phyloP scores from a whole-genome alignment of 768 basidiomycete species.

The Boletus speciosus region DNA sequence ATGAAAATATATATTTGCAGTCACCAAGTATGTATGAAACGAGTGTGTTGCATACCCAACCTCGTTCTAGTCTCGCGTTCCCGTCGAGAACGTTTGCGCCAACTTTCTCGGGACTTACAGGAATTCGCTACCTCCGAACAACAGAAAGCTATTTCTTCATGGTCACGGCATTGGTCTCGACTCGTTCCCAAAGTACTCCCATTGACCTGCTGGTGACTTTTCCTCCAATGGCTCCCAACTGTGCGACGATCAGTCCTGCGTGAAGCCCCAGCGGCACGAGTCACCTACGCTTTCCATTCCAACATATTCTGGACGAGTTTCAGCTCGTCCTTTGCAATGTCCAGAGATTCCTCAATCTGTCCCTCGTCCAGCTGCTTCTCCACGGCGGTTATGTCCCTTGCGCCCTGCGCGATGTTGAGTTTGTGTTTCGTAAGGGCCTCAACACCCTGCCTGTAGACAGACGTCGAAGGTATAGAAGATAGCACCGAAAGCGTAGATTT shows the following conservation, averaged over 20 bases:
- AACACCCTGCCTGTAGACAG: constrained; percentile 86
- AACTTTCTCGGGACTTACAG: constrained; percentile 30
- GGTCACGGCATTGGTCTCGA: constrained; percentile 38
- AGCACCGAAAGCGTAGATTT: constrained; percentile 70
- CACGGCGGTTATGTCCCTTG: constrained; percentile 58
- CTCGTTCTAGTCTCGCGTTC: not conserved
- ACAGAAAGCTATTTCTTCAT: not conserved
- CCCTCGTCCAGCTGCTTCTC: constrained; percentile 81
- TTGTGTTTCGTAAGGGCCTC: constrained; percentile 83
- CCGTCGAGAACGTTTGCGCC: constrained; percentile 10
- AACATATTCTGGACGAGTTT: constrained; percentile 74
- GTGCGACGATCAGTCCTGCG: constrained; percentile 6
- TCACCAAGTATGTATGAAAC: not conserved
- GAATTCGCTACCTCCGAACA: not conserved
- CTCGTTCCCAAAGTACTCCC: constrained; percentile 74
- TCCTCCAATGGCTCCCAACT: constrained; percentile 92
- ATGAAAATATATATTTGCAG: not conserved
- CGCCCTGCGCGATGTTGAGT: constrained; percentile 65
- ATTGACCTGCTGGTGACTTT: constrained; percentile 77
- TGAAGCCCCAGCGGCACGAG: not conserved
- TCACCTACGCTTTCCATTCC: constrained; percentile 94
- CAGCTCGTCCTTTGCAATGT: constrained; percentile 81
- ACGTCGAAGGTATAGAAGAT: constrained; percentile 68
- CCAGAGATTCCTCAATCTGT: constrained; percentile 81
- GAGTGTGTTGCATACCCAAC: too few species aligned